These are phyloP conservation scores for Saccharum hybrid DNA, from an alignment of 202 grass and related monocot species.

Conservation along the genomic window DNA sequence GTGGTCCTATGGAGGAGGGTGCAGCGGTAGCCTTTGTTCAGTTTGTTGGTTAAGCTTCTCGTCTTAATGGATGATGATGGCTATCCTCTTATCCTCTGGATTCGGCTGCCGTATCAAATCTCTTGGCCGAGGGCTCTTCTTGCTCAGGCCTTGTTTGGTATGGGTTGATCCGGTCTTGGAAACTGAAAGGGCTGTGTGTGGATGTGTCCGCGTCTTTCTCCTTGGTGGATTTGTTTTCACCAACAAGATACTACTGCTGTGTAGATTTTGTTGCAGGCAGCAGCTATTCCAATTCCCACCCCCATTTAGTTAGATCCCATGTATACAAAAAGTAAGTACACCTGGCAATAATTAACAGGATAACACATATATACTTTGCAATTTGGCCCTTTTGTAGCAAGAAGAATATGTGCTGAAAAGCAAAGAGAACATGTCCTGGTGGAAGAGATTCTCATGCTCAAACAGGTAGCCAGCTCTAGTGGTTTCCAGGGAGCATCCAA, in stretches of 20 bases:
- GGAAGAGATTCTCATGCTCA: not conserved
- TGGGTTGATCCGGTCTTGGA: not conserved
- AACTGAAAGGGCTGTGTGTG: not conserved
- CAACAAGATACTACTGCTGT: not conserved
- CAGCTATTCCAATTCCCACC: not conserved
- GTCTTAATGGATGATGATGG: not conserved
- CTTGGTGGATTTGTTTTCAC: not conserved
- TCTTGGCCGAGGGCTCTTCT: slow-evolving; percentile 4
- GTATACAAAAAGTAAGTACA: not conserved
- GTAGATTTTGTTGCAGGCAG: not conserved
- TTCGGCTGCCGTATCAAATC: not conserved
- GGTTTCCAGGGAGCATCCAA: slow-evolving; percentile 3
- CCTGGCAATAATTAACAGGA: not conserved
- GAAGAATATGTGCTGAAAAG: slow-evolving; percentile 15
- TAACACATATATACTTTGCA: not conserved
- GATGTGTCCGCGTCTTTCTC: not conserved
- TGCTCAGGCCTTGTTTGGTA: slow-evolving; percentile 17
- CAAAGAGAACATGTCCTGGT: not conserved
- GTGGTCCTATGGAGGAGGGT: slow-evolving; percentile 16
- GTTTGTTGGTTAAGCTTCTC: slow-evolving; percentile 37
- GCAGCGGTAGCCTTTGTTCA: slow-evolving; percentile 20
- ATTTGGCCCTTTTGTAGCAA: not conserved
- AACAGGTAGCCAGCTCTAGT: not conserved
- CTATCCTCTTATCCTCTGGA: slow-evolving; percentile 29
- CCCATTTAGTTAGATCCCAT: not conserved